Base-by-base conservation (phyloP, 371 early-diverging fungal species). In the Circinella minor region DNA sequence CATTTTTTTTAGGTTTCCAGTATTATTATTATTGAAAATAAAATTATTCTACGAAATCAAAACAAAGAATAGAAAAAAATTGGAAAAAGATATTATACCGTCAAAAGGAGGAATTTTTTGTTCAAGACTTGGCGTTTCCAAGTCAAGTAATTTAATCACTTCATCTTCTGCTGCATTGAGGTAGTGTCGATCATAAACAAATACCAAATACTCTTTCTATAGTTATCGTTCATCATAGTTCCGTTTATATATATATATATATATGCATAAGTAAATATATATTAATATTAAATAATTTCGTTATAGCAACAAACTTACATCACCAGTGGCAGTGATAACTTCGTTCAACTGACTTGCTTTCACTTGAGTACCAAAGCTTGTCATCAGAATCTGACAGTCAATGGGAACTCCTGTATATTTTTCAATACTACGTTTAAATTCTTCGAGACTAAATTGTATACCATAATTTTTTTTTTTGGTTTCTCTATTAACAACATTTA, bases 371-470 rank as follows among this genome's bases (percentile, higher is more conserved):
- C 90, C 90, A 67, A 76, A 80, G 63, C 85, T 84, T 17, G 90
- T 89, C 86, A 89, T 88, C 63, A 89, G 71, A 71, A 89, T 88
- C 74, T 89, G 90, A 55, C 77, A 78, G 48, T 73, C 71, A 14
- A 75, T 71, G 14, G 86, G 82, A 15, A 89, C 81, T 47, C 83
- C 85, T 18, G 84, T 82, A 59, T 71, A 71, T 66, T 75, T 73
- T 66, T 88, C 86, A 55, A 89, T 71, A 18, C 77, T 78, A 48
- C 74, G 68, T 60, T 86, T 84, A 18, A 89, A 74, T 34, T 82
- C 79, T 27, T 81, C 81, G 20, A 89, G 72, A n/a, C 86, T 86
- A 76, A n/a, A 9, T 46, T 10, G 36, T 36, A 10, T 39, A 20
- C 3, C 36, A 62, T 60, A 67, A 62, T 27, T 34, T 57, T 51